Conservation (phyloP, 768 basidiomycete genomes). For the Coprinopsis cinerea region DNA sequence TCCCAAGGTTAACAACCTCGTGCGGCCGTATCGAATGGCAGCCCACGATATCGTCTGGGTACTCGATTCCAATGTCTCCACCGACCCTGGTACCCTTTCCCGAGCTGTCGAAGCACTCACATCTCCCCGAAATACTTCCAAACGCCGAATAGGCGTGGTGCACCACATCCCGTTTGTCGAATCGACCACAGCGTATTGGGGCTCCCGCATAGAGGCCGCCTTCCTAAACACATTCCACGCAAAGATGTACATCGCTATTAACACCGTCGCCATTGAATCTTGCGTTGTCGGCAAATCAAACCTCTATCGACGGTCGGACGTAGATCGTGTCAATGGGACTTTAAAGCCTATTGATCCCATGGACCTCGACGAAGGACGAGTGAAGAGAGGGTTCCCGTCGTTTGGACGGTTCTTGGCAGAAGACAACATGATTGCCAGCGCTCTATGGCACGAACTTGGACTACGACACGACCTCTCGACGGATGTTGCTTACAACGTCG, state of each 20-base stretch:
- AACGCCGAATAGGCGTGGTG: slow-evolving; percentile 69
- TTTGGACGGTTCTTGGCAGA: slow-evolving; percentile 92
- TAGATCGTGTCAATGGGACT: slow-evolving; percentile 69
- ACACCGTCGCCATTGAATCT: slow-evolving; percentile 81
- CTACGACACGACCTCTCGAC: slow-evolving; percentile 85
- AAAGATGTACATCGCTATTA: slow-evolving; percentile 96
- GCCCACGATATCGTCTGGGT: slow-evolving; percentile 92
- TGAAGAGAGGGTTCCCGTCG: slow-evolving; percentile 53
- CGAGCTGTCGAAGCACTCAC: slow-evolving; percentile 78
- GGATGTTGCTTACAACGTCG: slow-evolving; percentile 84
- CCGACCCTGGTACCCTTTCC: slow-evolving; percentile 71
- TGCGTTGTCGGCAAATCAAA: slow-evolving; percentile 98
- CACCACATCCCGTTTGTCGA: slow-evolving; percentile 94
- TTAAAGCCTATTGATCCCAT: slow-evolving; percentile 38
- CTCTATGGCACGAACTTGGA: slow-evolving; percentile 90
- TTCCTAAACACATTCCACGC: slow-evolving; percentile 97
- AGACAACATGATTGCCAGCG: slow-evolving; percentile 94
- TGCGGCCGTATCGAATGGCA: slow-evolving; percentile 77
- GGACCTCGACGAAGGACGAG: slow-evolving; percentile 19
- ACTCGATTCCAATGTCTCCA: slow-evolving; percentile 90
- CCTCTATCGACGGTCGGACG: slow-evolving; percentile 83
- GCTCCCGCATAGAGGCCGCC: slow-evolving; percentile 84
- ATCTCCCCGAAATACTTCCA: slow-evolving; percentile 26
- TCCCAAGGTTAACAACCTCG: slow-evolving; percentile 96
- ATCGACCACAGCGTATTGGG: slow-evolving; percentile 62